These are phyloP conservation scores for Thyridium curvatum DNA, from an alignment of 2,329 filamentous ascomycete species.

Conservation along the genomic window DNA sequence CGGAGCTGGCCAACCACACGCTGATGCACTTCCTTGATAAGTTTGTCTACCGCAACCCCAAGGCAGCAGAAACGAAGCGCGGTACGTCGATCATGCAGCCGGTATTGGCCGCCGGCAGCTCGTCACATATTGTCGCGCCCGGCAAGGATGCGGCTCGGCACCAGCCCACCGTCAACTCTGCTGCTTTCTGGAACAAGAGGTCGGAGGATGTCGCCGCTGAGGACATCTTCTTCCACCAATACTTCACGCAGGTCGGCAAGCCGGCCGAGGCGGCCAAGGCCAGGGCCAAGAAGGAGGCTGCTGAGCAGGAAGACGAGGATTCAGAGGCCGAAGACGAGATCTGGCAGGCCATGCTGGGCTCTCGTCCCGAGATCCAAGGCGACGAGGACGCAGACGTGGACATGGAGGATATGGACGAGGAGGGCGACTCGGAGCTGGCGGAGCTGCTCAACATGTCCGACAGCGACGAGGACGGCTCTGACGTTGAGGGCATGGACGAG, in stretches of 20 bases:
- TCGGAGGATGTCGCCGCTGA: conserved; percentile 81
- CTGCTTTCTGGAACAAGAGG: conserved; percentile 88
- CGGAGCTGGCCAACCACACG: conserved; percentile 83
- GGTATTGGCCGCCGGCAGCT: conserved; percentile 46
- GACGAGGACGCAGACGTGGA: conserved; percentile 43
- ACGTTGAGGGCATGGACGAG: conserved; percentile 24
- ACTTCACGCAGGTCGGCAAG: conserved; percentile 75
- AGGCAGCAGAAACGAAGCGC: conserved; percentile 59
- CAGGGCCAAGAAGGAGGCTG: conserved; percentile 42
- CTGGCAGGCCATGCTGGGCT: conserved; percentile 26
- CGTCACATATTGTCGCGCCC: conserved; percentile 50
- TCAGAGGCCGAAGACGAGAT: conserved; percentile 33
- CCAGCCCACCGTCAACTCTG: conserved; percentile 62
- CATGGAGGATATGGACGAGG: conserved; percentile 38
- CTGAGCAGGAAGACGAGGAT: conserved; percentile 58
- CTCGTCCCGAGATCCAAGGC: conserved; percentile 30
- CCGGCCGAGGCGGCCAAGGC: conserved; percentile 48
- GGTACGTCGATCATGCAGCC: conserved; percentile 97
- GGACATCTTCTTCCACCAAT: conserved; percentile 97
- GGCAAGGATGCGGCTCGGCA: conserved; percentile 36
- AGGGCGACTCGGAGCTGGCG: conserved; percentile 32
- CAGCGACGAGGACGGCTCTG: conserved; percentile 25
- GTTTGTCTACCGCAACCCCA: conserved; percentile 95
- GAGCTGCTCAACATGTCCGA: conserved; percentile 21
- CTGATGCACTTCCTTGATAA: conserved; percentile 95